Evolutionary conservation across 2,329 filamentous ascomycete genomes (phyloP).

Genomic region (Zopfia rhizophila): DNA sequence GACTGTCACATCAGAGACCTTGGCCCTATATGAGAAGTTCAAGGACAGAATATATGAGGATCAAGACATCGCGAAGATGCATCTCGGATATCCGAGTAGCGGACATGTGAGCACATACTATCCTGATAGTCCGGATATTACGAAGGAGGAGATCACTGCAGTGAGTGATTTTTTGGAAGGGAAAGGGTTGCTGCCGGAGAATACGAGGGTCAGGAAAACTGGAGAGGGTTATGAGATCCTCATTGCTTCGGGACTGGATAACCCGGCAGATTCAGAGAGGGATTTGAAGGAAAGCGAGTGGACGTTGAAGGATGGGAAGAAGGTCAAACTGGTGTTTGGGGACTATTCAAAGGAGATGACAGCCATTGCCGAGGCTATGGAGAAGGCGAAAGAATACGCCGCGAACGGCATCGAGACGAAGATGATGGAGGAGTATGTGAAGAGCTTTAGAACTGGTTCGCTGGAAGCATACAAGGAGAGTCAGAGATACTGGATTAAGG

Average conservation of each 20-base stretch:
- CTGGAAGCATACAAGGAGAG: slow-evolving; percentile 62
- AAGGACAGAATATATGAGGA: slow-evolving; percentile 59
- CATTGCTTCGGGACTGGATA: slow-evolving; percentile 58
- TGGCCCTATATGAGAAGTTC: slow-evolving; percentile 55
- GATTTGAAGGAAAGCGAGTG: slow-evolving; percentile 59
- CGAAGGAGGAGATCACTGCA: slow-evolving; percentile 58
- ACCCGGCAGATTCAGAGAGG: slow-evolving; percentile 51
- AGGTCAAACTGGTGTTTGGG: slow-evolving; percentile 57
- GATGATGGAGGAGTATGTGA: slow-evolving; percentile 61
- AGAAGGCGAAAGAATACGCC: slow-evolving; percentile 59
- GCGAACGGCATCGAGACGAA: slow-evolving; percentile 56
- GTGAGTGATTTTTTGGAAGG: slow-evolving; percentile 59
- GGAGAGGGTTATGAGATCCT: slow-evolving; percentile 58
- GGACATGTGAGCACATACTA: slow-evolving; percentile 63
- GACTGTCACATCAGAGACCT: slow-evolving; percentile 50
- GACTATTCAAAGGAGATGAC: slow-evolving; percentile 59
- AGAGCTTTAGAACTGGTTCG: slow-evolving; percentile 62
- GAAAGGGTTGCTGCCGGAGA: slow-evolving; percentile 60
- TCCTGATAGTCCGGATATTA: slow-evolving; percentile 60
- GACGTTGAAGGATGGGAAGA: slow-evolving; percentile 59
- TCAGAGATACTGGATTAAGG: slow-evolving; percentile 64
- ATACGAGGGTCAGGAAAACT: slow-evolving; percentile 60
- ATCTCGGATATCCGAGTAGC: slow-evolving; percentile 60
- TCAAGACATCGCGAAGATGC: slow-evolving; percentile 53
- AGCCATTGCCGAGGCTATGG: slow-evolving; percentile 58